Evolutionary conservation across 306 rosid genomes (phyloP), one percentile per base, ranked within the genome.

Genomic region (Alnus glutinosa): DNA sequence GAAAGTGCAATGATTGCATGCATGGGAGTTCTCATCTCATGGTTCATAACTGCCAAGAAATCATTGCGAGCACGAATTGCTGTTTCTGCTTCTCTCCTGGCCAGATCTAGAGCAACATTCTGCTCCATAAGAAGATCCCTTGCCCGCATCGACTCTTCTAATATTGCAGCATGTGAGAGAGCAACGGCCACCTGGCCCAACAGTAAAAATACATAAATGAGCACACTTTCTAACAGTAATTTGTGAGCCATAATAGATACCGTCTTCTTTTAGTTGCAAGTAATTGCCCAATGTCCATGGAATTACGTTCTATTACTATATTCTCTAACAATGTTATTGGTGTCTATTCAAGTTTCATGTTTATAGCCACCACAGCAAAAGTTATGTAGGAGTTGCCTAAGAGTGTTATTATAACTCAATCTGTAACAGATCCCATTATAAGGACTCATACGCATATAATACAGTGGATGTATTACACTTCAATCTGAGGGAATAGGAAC

Each of bases 21-120:
- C 99, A 95, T 93, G 7, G 99, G 99, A 75, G 97, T 95, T 80
- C 99, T 93, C 99, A 95, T 95, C 85, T 95, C 99, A 16, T 95
- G 98, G 86, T 95, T 95, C 99, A 95, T 92, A 69, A 95, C 99
- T 2, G 99, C 98, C 86, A 95, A 85, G 85, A 95, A 95, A 86
- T 95, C 99, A 82, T 95, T 95, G 80, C 99, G 97, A 82, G 97
- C 99, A 84, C 89, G 91, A 79, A 95, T 95, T 47, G 99, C 99
- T 52, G 98, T 95, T 92, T 95, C 99, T 32, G 99, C 99, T 88
- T 95, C 99, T 83, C 97, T 90, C 87, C 99, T 89, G 47, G 99
- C 99, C 37, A 83, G 87, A 91, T 95, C 99, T 77, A 95, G 94
- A 3, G 98, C 98, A 87, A 93, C 88, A 81, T 95, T 95, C 90